Percentiles rank a stretch among this genome's conserved stretches.
Evolutionary conservation across 805 yeast species (phyloP).

Genomic region (Torulaspora quercuum): DNA sequence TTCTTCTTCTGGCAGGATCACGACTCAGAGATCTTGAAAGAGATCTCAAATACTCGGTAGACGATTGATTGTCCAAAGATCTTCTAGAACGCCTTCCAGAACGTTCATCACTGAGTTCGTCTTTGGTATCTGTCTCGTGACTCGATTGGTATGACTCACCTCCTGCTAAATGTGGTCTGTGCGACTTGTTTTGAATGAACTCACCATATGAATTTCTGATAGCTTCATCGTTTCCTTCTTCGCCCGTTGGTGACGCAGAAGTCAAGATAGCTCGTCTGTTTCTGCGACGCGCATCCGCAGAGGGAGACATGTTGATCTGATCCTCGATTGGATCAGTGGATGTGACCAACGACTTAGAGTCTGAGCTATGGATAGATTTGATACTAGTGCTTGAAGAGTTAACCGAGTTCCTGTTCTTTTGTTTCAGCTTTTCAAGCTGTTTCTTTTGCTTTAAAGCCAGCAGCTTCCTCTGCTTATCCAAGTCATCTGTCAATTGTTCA

Average conservation of each 20-base stretch:
- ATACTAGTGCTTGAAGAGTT: constrained; percentile 9
- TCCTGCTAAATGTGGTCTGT: constrained; percentile 64
- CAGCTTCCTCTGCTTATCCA: constrained; percentile 16
- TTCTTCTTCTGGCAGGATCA: constrained; percentile 20
- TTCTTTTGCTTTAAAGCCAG: constrained; percentile 18
- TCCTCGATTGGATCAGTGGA: constrained; percentile 30
- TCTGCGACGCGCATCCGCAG: constrained; percentile 5
- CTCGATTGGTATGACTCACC: constrained; percentile 74
- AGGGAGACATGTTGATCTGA: constrained; percentile 17
- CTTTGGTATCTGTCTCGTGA: constrained; percentile 37
- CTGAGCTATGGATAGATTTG: constrained; percentile 17
- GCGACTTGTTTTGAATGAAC: constrained; percentile 25
- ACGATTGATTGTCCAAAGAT: constrained; percentile 29
- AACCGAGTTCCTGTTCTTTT: constrained; percentile 7
- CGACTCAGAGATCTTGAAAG: constrained; percentile 32
- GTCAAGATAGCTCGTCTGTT: too few relatives aligned
- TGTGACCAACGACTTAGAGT: constrained; percentile 26
- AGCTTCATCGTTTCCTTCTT: constrained; percentile 11
- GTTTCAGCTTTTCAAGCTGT: constrained; percentile 13
- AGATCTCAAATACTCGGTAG: constrained; percentile 54
- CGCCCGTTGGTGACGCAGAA: background rate
- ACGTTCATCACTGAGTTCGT: constrained; percentile 17
- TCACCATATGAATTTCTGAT: constrained; percentile 35
- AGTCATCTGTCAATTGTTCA: constrained; percentile 19
- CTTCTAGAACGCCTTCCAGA: constrained; percentile 29